Percentiles rank a stretch among this genome's conserved stretches.
These are phyloP conservation scores for Colletotrichum sp. DNA, from an alignment of 2,329 filamentous ascomycete genomes.

Conservation along the genomic window DNA sequence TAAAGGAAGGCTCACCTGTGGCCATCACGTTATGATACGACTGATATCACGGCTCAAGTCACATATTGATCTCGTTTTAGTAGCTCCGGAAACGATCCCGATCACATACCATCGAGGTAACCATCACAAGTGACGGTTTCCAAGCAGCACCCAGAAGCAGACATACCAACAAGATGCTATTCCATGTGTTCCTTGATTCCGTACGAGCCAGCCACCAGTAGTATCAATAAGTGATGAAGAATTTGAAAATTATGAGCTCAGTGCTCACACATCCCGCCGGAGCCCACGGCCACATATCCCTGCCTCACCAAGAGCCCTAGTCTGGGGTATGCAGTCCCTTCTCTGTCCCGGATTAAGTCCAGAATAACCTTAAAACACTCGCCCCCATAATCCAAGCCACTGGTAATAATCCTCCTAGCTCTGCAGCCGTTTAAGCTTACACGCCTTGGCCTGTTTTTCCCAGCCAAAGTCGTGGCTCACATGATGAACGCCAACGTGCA, in stretches of 20 bases:
- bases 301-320: not conserved
- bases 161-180: not conserved
- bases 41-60: not conserved
- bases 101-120: not conserved
- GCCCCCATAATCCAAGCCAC: not conserved
- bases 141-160: not conserved
- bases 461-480: not conserved
- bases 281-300: not conserved
- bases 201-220: not conserved
- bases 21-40: not conserved
- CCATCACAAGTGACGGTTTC: not conserved
- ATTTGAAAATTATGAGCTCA: not conserved
- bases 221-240: not conserved
- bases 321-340: not conserved
- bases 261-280: not conserved
- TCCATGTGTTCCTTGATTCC: not conserved
- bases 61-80: not conserved
- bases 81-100: not conserved
- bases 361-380: not conserved
- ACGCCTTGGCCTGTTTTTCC: not conserved
- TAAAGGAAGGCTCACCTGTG: not conserved
- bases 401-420: not conserved
- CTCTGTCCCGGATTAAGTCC: not conserved
- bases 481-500: not conserved
- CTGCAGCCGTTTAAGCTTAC: not conserved